These are phyloP conservation scores for Yarrowia porcina DNA, from an alignment of 805 yeast genomes.

Conservation along the genomic window DNA sequence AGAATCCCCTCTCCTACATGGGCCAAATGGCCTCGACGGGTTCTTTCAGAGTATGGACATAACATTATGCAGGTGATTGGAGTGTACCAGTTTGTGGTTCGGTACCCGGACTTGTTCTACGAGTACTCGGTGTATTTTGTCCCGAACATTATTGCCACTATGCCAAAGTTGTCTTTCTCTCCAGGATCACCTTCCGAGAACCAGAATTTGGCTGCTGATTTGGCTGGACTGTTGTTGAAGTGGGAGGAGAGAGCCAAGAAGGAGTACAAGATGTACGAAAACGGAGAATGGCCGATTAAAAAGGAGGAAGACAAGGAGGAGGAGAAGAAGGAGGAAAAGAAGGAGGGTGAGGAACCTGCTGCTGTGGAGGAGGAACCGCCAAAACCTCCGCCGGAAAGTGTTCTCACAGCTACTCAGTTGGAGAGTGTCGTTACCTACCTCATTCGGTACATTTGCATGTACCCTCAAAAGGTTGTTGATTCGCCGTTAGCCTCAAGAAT, in stretches of 20 bases:
- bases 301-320: constrained; percentile 22
- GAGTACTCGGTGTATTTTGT: constrained; percentile 85
- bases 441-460: constrained; percentile 81
- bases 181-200: constrained; percentile 77
- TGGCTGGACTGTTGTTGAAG: constrained; percentile 76
- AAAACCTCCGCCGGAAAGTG: constrained; percentile 49
- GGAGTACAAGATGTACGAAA: constrained; percentile 26
- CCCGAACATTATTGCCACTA: constrained; percentile 82
- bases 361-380: constrained; percentile 32
- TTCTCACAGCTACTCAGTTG: constrained; percentile 71
- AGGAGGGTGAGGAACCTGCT: constrained; percentile 31
- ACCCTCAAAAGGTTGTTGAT: constrained; percentile 80
- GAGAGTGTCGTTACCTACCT: constrained; percentile 89
- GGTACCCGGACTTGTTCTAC: constrained; percentile 79
- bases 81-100: constrained; percentile 83
- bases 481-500: constrained; percentile 79
- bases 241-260: constrained; percentile 64
- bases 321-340: constrained; percentile 22
- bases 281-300: background rate
- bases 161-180: constrained; percentile 81
- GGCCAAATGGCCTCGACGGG: constrained; percentile 94
- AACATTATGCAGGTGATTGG: constrained; percentile 81
- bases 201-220: constrained; percentile 80
- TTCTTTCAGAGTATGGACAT: constrained; percentile 84
- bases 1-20: constrained; percentile 63